phyloP scores from a whole-genome alignment of 805 yeast genomes.

The Ogataea paradorogensis region DNA sequence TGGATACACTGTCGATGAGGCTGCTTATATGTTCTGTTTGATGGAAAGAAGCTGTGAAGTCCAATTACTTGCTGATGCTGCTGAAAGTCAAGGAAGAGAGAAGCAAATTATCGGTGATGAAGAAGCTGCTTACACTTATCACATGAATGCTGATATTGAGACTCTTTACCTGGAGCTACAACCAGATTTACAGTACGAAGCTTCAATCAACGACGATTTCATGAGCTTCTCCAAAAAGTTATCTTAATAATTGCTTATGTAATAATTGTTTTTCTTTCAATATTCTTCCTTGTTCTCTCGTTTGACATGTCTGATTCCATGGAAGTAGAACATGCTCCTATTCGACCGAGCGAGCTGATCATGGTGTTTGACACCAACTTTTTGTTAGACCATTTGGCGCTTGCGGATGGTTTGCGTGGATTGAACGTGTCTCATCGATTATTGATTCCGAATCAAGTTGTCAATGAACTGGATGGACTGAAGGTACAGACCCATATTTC shows the following conservation, averaged over 20 bases:
- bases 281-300: too few species aligned
- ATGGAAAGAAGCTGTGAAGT: conserved; percentile 65
- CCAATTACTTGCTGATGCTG: conserved; percentile 63
- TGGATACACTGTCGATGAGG: conserved; percentile 71
- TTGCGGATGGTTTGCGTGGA: conserved; percentile 51
- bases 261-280: not conserved
- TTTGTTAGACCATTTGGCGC: conserved; percentile 60
- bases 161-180: conserved; percentile 71
- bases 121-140: conserved; percentile 65
- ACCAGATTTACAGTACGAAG: conserved; percentile 58
- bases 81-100: conserved; percentile 38
- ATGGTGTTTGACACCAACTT: conserved; percentile 84
- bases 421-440: conserved; percentile 42
- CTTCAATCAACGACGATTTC: conserved; percentile 29
- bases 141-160: conserved; percentile 62
- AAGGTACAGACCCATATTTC: conserved; percentile 47
- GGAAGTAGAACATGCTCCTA: too few species aligned
- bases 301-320: not conserved
- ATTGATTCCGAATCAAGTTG: conserved; percentile 67
- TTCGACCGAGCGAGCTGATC: conserved; percentile 15
- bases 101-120: conserved; percentile 50
- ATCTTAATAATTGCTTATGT: not conserved
- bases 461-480: conserved; percentile 80
- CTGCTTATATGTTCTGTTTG: conserved; percentile 61
- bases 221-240: conserved; percentile 23